Conservation (phyloP, 805 yeast species). For the Candida endomychidarum region DNA sequence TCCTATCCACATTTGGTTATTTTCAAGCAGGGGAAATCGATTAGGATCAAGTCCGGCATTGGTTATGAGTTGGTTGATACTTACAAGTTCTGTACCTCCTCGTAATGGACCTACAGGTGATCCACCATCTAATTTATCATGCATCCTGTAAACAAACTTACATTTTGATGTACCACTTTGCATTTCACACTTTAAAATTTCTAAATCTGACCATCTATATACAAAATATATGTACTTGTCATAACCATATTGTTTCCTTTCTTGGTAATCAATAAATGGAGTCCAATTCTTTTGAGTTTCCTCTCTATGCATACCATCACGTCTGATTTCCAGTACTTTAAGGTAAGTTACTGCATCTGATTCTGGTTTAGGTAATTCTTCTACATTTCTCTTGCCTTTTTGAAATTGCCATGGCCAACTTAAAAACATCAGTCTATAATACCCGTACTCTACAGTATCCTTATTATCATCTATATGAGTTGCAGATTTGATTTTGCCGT, state of each 20-base stretch:
- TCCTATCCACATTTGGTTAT: conserved; percentile 36
- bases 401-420: conserved; percentile 35
- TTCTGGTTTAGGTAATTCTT: conserved; percentile 17
- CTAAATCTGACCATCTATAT: conserved; percentile 30
- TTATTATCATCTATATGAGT: background rate
- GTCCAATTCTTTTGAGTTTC: conserved; percentile 40
- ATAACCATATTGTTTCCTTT: conserved; percentile 15
- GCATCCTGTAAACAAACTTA: conserved; percentile 13
- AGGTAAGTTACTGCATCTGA: conserved; percentile 19
- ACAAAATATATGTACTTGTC: conserved; percentile 33
- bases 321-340: conserved; percentile 22
- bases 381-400: conserved; percentile 28
- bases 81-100: conserved; percentile 38
- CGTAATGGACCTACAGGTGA: conserved; percentile 26
- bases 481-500: conserved; percentile 16
- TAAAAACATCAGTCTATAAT: conserved; percentile 30
- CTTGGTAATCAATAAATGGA: conserved; percentile 31
- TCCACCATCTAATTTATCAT: background rate
- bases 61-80: no score
- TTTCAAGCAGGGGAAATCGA: conserved; percentile 13
- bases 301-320: conserved; percentile 11
- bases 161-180: conserved; percentile 15
- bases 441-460: background rate
- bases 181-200: conserved; percentile 17
- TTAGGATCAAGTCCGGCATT: no score